A percentile compares a stretch with the other conserved stretches of the same genome.
These are phyloP conservation scores for Tetracentron sinense DNA, from an alignment of 164 flowering plant genomes.

Conservation along the genomic window DNA sequence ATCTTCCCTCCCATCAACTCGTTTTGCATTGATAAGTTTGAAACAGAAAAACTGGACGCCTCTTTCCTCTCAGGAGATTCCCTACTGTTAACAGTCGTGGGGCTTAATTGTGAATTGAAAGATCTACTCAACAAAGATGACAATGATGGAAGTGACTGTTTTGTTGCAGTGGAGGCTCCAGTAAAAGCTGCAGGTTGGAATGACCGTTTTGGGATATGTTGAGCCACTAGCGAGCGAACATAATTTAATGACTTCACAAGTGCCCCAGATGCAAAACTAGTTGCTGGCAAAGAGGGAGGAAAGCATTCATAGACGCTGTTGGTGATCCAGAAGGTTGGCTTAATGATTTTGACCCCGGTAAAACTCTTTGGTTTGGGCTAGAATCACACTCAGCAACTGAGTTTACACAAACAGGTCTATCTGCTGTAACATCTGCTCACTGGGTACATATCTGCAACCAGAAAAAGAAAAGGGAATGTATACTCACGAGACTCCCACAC, in stretches of 20 bases:
- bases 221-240: slow-evolving; percentile 79
- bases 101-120: slow-evolving; percentile 72
- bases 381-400: slow-evolving; percentile 72
- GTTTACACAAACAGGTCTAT: slow-evolving; percentile 82
- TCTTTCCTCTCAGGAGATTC: slow-evolving; percentile 74
- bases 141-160: slow-evolving; percentile 71
- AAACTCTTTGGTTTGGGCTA: slow-evolving; percentile 42
- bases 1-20: slow-evolving; percentile 47
- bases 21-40: slow-evolving; percentile 46
- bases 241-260: slow-evolving; percentile 85
- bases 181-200: slow-evolving; percentile 83
- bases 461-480: background rate
- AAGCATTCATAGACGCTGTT: slow-evolving; percentile 35
- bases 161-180: slow-evolving; percentile 66
- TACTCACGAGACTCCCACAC: background rate
- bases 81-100: slow-evolving; percentile 33
- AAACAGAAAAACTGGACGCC: slow-evolving; percentile 36
- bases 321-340: slow-evolving; percentile 49
- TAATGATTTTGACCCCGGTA: slow-evolving; percentile 57
- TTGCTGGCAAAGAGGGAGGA: slow-evolving; percentile 52
- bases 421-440: slow-evolving; percentile 77
- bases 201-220: slow-evolving; percentile 67
- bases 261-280: slow-evolving; percentile 71
- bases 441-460: slow-evolving; percentile 77
- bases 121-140: slow-evolving; percentile 86